phyloP scores from a whole-genome alignment of 768 basidiomycete genomes.

The Ramaria rubella region DNA sequence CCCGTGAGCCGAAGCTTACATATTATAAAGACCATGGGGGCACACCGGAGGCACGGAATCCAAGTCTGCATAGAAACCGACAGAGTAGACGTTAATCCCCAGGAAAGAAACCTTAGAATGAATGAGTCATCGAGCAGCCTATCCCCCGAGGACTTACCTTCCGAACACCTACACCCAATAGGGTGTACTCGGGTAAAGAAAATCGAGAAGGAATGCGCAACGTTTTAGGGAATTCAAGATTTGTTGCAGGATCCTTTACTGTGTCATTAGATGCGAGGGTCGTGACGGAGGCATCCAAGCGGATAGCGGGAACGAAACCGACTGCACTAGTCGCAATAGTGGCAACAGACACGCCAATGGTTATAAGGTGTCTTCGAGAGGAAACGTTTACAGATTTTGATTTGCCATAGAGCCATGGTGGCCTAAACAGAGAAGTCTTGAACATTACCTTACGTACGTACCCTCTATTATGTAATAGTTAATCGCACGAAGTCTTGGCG shows the following conservation, averaged over 20 bases:
- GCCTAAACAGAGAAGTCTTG: neutral
- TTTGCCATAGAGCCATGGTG: neutral
- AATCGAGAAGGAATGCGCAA: constrained; percentile 59
- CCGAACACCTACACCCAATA: constrained; percentile 81
- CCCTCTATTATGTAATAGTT: too few relatives aligned
- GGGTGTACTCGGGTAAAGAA: constrained; percentile 53
- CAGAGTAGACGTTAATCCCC: constrained; percentile 80
- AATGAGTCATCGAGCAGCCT: neutral
- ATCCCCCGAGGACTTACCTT: neutral
- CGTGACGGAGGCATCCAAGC: constrained; percentile 38
- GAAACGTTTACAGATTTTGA: neutral
- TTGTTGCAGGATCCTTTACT: constrained; percentile 65
- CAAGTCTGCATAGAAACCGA: constrained; percentile 86
- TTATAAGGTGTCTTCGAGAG: neutral
- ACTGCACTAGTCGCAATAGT: constrained; percentile 26
- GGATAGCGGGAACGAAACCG: constrained; percentile 28
- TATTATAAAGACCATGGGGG: neutral
- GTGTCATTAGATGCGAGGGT: neutral
- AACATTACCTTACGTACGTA: neutral
- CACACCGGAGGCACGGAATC: constrained; percentile 35
- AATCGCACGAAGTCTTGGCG: neutral
- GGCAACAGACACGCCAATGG: neutral
- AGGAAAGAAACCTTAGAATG: constrained; percentile 72
- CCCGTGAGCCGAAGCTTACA: neutral
- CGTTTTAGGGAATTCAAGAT: constrained; percentile 63